Conservation (phyloP, 257 asterid species). For the Leonotis leonurus region DNA sequence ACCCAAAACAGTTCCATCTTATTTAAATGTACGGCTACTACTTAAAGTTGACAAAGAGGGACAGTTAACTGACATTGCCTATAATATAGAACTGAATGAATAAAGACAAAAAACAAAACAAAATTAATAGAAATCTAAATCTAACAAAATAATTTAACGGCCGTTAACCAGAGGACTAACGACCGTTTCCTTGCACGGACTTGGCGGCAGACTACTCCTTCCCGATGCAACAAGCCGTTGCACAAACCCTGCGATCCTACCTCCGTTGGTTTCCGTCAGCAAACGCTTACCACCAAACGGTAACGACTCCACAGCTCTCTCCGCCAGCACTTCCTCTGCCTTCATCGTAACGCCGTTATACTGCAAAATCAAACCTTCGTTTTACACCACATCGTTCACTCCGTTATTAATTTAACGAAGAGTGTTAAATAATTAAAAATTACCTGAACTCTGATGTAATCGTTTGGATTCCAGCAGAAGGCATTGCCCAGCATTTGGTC, state of each 20-base stretch:
- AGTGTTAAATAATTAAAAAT: neutral
- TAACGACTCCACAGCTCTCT: conserved; percentile 65
- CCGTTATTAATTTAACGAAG: neutral
- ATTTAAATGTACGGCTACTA: conserved; percentile 28
- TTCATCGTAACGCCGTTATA: conserved; percentile 42
- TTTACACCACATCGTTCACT: neutral
- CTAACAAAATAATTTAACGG: conserved; percentile 35
- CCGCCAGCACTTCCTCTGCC: conserved; percentile 45
- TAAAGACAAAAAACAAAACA: neutral
- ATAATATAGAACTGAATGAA: conserved; percentile 22
- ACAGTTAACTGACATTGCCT: conserved; percentile 33
- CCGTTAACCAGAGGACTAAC: conserved; percentile 81
- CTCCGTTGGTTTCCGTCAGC: conserved; percentile 78
- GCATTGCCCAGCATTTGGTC: conserved; percentile 93
- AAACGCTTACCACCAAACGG: conserved; percentile 91
- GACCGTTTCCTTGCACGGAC: conserved; percentile 87
- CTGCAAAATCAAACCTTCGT: conserved; percentile 34
- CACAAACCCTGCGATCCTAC: conserved; percentile 59
- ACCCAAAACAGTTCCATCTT: conserved; percentile 17
- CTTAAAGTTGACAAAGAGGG: conserved; percentile 28
- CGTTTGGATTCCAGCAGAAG: conserved; percentile 77
- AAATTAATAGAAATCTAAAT: too few relatives aligned
- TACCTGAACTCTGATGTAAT: conserved; percentile 92
- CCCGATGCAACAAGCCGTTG: conserved; percentile 79
- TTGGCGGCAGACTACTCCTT: conserved; percentile 78